phyloP scores from a whole-genome alignment of 257 asterid species.

The Apocynum venetum region DNA sequence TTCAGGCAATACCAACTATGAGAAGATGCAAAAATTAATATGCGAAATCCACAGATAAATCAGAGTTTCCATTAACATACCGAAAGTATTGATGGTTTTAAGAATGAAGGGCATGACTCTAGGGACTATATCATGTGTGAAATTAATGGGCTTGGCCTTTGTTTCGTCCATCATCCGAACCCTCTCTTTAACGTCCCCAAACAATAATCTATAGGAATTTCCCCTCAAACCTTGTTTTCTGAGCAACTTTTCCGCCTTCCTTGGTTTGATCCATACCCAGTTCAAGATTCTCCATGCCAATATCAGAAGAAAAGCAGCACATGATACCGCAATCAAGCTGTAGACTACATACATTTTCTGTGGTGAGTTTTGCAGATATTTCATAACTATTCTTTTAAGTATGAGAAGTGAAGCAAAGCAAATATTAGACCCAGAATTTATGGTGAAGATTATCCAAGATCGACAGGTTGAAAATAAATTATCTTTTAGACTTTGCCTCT shows the following conservation, averaged over 20 bases:
- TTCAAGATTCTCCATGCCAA: slow-evolving; percentile 2
- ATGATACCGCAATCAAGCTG: background rate
- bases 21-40: too few species aligned
- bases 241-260: background rate
- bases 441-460: too few species aligned
- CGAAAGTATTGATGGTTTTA: background rate
- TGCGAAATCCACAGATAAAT: too few species aligned
- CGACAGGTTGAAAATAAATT: too few species aligned
- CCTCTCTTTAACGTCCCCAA: slow-evolving; percentile 4
- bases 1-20: background rate
- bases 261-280: slow-evolving; percentile 6
- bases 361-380: too few species aligned
- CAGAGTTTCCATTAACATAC: background rate
- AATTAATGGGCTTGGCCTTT: slow-evolving; percentile 1
- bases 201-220: background rate
- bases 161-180: background rate
- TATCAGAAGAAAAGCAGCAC: background rate
- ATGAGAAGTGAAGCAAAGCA: too few species aligned
- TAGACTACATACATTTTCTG: background rate
- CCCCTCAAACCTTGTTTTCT: slow-evolving; percentile 2
- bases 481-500: too few species aligned
- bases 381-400: too few species aligned
- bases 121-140: slow-evolving; percentile 37
- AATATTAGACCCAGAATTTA: too few species aligned
- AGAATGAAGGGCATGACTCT: slow-evolving; percentile 13